Evolutionary conservation across 805 yeast species (phyloP).

Genomic region (Barnettozyma wickerhamii): DNA sequence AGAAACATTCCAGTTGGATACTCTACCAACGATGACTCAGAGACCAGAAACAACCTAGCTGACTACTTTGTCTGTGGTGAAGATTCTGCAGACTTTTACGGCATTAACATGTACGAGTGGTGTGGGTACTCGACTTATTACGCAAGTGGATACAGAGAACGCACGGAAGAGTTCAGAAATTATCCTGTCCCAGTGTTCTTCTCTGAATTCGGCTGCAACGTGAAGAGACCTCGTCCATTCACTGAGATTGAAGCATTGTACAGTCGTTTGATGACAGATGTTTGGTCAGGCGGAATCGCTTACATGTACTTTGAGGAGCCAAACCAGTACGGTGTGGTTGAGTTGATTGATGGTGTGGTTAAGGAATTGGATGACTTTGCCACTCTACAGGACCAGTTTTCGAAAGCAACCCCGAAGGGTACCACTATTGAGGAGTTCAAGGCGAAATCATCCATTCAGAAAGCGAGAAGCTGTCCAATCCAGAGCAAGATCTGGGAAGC

Average conservation of each 20-base stretch:
- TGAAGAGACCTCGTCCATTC: slow-evolving; percentile 62
- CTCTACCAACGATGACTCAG: slow-evolving; percentile 84
- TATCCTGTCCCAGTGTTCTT: slow-evolving; percentile 72
- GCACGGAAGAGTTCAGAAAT: slow-evolving; percentile 58
- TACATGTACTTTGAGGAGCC: slow-evolving; percentile 80
- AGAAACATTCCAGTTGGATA: slow-evolving; percentile 91
- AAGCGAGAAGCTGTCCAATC: slow-evolving; percentile 48
- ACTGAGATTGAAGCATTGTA: slow-evolving; percentile 64
- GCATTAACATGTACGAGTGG: slow-evolving; percentile 88
- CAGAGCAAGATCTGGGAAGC: slow-evolving; percentile 56
- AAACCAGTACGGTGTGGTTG: slow-evolving; percentile 69
- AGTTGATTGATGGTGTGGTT: slow-evolving; percentile 39
- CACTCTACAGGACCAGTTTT: slow-evolving; percentile 50
- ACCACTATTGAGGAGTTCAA: slow-evolving; percentile 28
- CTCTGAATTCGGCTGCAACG: slow-evolving; percentile 79
- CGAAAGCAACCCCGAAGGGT: slow-evolving; percentile 42
- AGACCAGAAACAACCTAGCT: slow-evolving; percentile 74
- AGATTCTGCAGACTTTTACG: slow-evolving; percentile 65
- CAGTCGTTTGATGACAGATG: slow-evolving; percentile 63
- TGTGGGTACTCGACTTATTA: slow-evolving; percentile 64
- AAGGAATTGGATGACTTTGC: slow-evolving; percentile 56
- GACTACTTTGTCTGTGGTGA: slow-evolving; percentile 84
- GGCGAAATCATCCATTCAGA: slow-evolving; percentile 21
- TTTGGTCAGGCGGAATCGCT: slow-evolving; percentile 85
- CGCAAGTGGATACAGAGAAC: slow-evolving; percentile 60